Evolutionary conservation across 2,329 filamentous ascomycete species (phyloP), one percentile per base, ranked within the genome.

Genomic region (Ophiocordyceps camponoti-leonardi): DNA sequence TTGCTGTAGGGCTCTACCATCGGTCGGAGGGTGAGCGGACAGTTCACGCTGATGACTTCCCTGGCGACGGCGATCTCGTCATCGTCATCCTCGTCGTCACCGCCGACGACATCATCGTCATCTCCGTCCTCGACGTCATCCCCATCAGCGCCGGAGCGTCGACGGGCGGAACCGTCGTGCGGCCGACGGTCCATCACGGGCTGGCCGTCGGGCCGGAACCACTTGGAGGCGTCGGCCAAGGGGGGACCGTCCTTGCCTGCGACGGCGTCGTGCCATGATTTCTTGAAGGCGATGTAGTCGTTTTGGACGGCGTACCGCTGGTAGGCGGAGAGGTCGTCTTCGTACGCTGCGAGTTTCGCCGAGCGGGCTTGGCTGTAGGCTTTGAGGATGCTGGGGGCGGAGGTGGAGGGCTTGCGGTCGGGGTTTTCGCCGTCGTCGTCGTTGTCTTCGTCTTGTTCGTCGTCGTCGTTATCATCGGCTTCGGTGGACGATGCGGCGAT

Each of bases 1-100:
- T 75, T 83, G 46, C 74, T 83, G 54, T 75, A 77, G 0, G 83
- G 83, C 45, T 85, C 71, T 40, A 67, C 64, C 65, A 86, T 79
- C 41, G 72, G 66, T 44, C 67, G 66, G 51, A 86, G 65, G 0
- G 81, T 82, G 19, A 88, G 59, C 0, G 82, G 81, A 54, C 83
- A 88, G 53, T 75, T 79, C 30, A 81, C 73, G 58, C 75, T 81
- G 45, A 79, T 68, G 5, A 71, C 73, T 49, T 79, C 77, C 43
- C 74, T 68, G 26, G 75, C 71, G 28, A 88, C 72, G 1, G 80
- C 72, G 22, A 88, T 67, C 40, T 88, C 83, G 19, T 83, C 79
- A 46, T 82, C 79, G 16, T 71, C 70, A 6, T 75, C 76, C 1
- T 71, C 68, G 3, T 61, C 67, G 3, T 52, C 62, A 1, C 53